Base-by-base conservation (phyloP, 208 protist species). In the Leishmania turanica region DNA sequence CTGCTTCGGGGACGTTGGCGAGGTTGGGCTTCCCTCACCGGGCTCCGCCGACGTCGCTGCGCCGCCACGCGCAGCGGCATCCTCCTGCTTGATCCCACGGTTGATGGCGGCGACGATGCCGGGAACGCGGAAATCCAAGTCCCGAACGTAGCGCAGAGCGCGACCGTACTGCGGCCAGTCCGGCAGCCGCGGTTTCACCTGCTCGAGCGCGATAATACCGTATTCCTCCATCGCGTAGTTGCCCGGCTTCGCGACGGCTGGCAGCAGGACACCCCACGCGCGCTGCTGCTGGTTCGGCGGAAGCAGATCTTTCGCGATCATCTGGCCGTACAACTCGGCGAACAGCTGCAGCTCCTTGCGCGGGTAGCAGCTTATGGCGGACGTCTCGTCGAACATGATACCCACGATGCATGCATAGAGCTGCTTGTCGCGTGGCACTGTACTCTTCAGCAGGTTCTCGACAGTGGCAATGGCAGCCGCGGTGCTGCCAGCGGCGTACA, bases 151-250 rank as follows among this genome's bases (percentile, higher is more conserved):
- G 65, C 91, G 91, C 78, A 99, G 85, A 51, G 90, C 84, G 27
- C 92, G 87, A 60, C 96, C 89, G 84, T 97, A 98, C 77, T 99
- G 95, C 51, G 98, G 99, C 98, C 98, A 99, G 81, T 99, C 98
- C n/a, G 88, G 87, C 37, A 99, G 81, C 65, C 96, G 89, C 47
- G 87, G 78, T 82, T 98, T 98, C 78, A 99, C 99, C 79, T 98
- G 92, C 78, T 99, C 90, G 4, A 99, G 85, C 6, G 99, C 98
- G 58, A 95, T 93, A 37, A 99, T 86, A 75, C 98, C 99, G 87
- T 99, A 99, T 80, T 99, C 96, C 86, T 98, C 98, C 88, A 99
- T 92, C 24, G 97, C 96, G 47, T 87, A 89, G 75, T 98, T 95
- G 17, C 83, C 87, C 0, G 93, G 95, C 83, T 98, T 98, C 60